These are phyloP conservation scores for Wilcoxina mikolae DNA, from an alignment of 495 filamentous ascomycete genomes.

Conservation along the genomic window DNA sequence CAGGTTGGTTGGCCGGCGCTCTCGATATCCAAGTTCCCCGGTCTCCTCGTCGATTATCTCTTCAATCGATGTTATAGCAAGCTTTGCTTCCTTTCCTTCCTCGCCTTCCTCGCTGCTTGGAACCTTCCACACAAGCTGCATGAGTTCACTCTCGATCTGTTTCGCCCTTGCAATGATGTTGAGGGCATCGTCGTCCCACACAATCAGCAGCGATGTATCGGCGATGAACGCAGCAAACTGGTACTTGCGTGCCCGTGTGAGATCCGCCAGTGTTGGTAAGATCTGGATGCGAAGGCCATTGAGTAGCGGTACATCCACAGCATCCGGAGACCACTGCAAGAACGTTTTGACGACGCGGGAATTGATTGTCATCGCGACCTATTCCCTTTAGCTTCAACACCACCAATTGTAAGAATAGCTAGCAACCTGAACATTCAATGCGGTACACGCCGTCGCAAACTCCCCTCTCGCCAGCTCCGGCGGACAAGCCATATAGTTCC, in stretches of 20 bases:
- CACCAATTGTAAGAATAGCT: not conserved
- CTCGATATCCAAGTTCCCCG: conserved; percentile 41
- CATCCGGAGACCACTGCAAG: conserved; percentile 53
- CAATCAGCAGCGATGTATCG: conserved; percentile 48
- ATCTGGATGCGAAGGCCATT: conserved; percentile 63
- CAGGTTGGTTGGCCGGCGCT: conserved; percentile 49
- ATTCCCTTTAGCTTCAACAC: conserved; percentile 1
- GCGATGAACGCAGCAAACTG: conserved; percentile 67
- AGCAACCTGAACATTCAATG: conserved; percentile 53
- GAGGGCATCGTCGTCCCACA: conserved; percentile 64
- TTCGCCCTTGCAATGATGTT: conserved; percentile 51
- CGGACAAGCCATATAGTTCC: conserved; percentile 55
- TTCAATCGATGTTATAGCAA: conserved; percentile 28
- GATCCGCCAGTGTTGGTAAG: conserved; percentile 51
- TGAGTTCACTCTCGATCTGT: conserved; percentile 55
- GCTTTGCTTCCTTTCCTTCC: conserved; percentile 36
- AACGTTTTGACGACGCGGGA: conserved; percentile 63
- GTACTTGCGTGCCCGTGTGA: conserved; percentile 51
- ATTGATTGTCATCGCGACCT: conserved; percentile 69
- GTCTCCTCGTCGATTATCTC: conserved; percentile 56
- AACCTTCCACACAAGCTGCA: conserved; percentile 56
- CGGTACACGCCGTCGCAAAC: conserved; percentile 47
- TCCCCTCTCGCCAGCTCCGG: conserved; percentile 41
- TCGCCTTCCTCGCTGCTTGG: conserved; percentile 36
- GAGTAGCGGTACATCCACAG: conserved; percentile 56